A percentile compares a stretch with the other conserved stretches of the same genome.
phyloP scores from a whole-genome alignment of 176 grass and related monocot genomes.

The Triticum dicoccoides region DNA sequence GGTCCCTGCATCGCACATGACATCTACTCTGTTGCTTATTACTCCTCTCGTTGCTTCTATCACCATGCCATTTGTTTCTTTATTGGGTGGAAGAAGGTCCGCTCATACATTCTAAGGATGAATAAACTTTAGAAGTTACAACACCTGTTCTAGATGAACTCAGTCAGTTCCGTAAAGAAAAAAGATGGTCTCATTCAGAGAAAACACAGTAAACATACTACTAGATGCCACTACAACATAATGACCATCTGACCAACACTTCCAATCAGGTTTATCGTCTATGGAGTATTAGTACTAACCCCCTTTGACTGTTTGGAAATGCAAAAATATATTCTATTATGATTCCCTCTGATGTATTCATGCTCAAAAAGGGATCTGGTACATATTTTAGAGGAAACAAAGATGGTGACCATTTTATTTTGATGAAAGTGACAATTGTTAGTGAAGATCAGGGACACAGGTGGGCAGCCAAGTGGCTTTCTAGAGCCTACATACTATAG shows the following conservation, averaged over 20 bases:
- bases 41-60: conserved; percentile 7
- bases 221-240: background rate
- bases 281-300: background rate
- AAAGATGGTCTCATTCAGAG: no score
- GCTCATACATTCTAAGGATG: background rate
- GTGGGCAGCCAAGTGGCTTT: background rate
- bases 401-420: background rate
- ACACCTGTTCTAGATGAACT: background rate
- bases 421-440: background rate
- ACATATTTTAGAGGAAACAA: background rate
- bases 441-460: background rate
- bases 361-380: background rate
- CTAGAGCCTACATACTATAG: no score
- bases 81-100: background rate
- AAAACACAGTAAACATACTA: background rate
- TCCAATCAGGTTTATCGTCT: background rate
- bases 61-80: background rate
- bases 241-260: background rate
- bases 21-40: background rate
- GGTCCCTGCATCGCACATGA: background rate
- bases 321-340: background rate
- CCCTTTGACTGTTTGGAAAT: background rate
- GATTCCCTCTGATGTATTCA: background rate
- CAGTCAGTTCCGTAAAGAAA: background rate
- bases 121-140: background rate